These are phyloP conservation scores for Lagenidium giganteum DNA, from an alignment of 352 stramenopile genomes.

Conservation along the genomic window DNA sequence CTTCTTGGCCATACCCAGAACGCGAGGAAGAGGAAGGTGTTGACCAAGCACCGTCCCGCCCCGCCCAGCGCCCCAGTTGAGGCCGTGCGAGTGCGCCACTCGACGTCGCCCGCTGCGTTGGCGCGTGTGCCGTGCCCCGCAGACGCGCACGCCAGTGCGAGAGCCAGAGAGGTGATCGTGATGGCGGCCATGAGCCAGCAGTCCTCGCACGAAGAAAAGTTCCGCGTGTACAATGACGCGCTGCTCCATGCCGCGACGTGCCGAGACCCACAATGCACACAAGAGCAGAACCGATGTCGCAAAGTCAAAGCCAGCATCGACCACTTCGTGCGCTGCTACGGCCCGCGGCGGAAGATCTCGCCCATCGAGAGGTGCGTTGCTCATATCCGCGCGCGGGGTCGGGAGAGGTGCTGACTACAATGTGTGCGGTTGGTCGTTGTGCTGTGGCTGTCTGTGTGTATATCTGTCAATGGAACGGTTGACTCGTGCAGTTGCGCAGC, in stretches of 20 bases:
- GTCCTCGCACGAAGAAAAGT: conserved; percentile 82
- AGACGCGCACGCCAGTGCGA: too few species aligned
- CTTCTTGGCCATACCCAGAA: too few species aligned
- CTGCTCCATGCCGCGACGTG: conserved; percentile 70
- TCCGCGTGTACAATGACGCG: conserved; percentile 82
- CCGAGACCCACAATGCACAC: conserved; percentile 45
- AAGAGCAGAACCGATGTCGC: conserved; percentile 63
- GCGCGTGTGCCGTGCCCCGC: conserved; percentile 20
- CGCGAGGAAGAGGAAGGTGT: too few species aligned
- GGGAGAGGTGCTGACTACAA: too few species aligned
- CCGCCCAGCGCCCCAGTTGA: too few species aligned
- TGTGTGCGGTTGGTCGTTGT: conserved; percentile 1
- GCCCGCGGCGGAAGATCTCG: conserved; percentile 52
- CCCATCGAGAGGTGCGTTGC: conserved; percentile 73
- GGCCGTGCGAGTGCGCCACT: too few species aligned
- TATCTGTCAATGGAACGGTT: too few species aligned
- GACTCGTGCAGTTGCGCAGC: conserved; percentile 64
- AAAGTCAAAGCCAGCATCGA: conserved; percentile 88
- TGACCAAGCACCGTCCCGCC: too few species aligned
- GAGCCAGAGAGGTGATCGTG: not conserved
- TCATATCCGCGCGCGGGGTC: too few species aligned
- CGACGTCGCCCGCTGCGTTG: conserved; percentile 1
- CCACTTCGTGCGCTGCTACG: conserved; percentile 85
- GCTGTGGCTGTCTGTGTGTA: not conserved
- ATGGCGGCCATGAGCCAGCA: too few species aligned